Base-by-base conservation (phyloP, 2,329 filamentous ascomycete genomes). In the Cladosporium cucumerinum region DNA sequence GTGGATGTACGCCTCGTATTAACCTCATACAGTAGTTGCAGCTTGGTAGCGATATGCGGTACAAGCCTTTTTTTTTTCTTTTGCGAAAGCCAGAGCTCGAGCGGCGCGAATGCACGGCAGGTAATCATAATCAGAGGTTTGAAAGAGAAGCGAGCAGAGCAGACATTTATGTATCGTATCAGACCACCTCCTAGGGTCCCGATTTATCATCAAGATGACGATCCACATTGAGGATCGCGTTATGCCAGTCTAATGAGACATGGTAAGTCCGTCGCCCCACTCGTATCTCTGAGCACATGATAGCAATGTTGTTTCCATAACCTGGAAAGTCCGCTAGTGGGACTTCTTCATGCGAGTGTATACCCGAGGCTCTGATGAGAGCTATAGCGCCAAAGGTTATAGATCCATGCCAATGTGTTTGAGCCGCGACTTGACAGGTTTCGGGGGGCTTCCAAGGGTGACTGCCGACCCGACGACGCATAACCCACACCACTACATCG, bases 1-100 rank as follows among this genome's bases (percentile, higher is more conserved):
- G 51, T 30, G 30, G 26, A 54, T 54, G 51, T 54, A 32, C 51
- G 51, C 51, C 51, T 54, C 51, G 51, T 54, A 54, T 54, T 30
- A 46, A 46, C 23, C 39, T 46, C n/a, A 46, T 6, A 46, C 39
- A 21, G 5, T 12, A n/a, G 39, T 21, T 21, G 39, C 39, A 46
- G 39, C 39, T 46, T 46, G 39, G 39, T 46, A 46, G 39, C 39
- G 39, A 46, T 46, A 46, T 46, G 39, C 39, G 39, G 18, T 46
- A 46, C 12, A 46, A 46, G 39, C 39, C 23, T 46, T 46, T 10
- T n/a, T n/a, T n/a, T n/a, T n/a, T n/a, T n/a, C n/a, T n/a, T n/a
- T 3, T 12, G 7, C 39, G 3, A 21, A 46, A 46, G 39, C 39
- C 21, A 46, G 39, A 46, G 39, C 39, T 46, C 39, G n/a, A 46